Conservation (phyloP, 169 alveolate species). For the Cryptosporidium tyzzeri region DNA sequence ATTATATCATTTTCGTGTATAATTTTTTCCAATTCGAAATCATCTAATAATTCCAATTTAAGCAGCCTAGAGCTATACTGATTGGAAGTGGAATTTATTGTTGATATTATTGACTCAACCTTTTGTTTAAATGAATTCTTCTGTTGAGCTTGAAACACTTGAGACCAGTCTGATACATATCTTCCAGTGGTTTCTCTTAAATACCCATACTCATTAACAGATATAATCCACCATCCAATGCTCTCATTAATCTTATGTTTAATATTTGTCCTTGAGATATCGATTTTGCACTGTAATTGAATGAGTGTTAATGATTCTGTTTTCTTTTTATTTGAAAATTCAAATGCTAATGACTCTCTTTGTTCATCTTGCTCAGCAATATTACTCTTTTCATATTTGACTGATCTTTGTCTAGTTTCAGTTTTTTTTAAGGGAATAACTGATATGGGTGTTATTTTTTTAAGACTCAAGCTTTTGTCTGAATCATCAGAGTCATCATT, state of each 20-base stretch:
- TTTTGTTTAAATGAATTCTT: constrained; percentile 34
- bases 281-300: constrained; percentile 23
- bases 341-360: constrained; percentile 51
- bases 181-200: constrained; percentile 56
- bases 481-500: constrained; percentile 26
- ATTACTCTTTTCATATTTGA: constrained; percentile 27
- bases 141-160: constrained; percentile 9
- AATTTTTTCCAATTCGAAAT: constrained; percentile 41
- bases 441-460: background rate
- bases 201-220: constrained; percentile 42
- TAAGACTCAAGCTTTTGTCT: background rate
- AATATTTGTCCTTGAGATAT: constrained; percentile 44
- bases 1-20: constrained; percentile 18
- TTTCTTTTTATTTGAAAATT: constrained; percentile 49
- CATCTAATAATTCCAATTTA: constrained; percentile 48
- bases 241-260: constrained; percentile 41
- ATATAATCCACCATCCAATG: constrained; percentile 72
- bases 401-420: background rate
- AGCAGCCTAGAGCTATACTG: constrained; percentile 29
- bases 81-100: constrained; percentile 7
- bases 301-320: constrained; percentile 9
- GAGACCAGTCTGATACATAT: constrained; percentile 41
- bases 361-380: constrained; percentile 55
- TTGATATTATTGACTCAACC: constrained; percentile 7
- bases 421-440: constrained; percentile 30